Evolutionary conservation across 1,284 basidiomycete genomes (phyloP).

Genomic region (Phellinidium pouzarii): DNA sequence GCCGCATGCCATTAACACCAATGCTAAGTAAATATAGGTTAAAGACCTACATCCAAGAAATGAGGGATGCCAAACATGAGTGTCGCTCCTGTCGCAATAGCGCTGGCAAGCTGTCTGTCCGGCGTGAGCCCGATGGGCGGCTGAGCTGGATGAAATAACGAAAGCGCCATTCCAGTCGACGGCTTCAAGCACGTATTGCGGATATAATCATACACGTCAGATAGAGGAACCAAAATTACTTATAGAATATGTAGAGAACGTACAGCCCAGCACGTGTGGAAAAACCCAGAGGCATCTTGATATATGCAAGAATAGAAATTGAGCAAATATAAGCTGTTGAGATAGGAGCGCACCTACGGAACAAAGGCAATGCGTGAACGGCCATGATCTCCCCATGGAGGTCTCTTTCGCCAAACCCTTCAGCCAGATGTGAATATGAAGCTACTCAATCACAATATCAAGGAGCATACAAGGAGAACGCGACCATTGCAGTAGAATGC

Average conservation of each 20-base stretch:
- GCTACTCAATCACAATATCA: too few relatives aligned
- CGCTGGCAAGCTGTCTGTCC: constrained; percentile 1
- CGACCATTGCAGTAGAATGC: constrained; percentile 8
- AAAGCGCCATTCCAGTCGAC: constrained; percentile 1
- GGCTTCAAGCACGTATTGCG: not conserved
- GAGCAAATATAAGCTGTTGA: not conserved
- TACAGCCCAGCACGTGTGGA: constrained; percentile 10
- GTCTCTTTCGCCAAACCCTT: constrained; percentile 7
- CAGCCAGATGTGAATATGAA: not conserved
- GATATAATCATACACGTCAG: not conserved
- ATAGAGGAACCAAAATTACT: too few relatives aligned
- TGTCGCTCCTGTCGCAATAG: not conserved
- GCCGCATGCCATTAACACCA: not conserved
- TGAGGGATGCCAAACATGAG: constrained; percentile 3
- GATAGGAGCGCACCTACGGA: not conserved
- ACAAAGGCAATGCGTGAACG: constrained; percentile 15
- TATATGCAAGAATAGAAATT: not conserved
- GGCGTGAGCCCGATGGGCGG: constrained; percentile 5
- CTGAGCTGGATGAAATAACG: not conserved
- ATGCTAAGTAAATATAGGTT: not conserved
- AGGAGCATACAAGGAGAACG: not conserved
- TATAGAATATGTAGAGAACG: not conserved
- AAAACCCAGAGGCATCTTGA: constrained; percentile 8
- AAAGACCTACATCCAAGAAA: constrained; percentile 1
- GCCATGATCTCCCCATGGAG: constrained; percentile 2